Conservation (phyloP, 164 flowering plant genomes). For the Tetrastigma voinierianum region DNA sequence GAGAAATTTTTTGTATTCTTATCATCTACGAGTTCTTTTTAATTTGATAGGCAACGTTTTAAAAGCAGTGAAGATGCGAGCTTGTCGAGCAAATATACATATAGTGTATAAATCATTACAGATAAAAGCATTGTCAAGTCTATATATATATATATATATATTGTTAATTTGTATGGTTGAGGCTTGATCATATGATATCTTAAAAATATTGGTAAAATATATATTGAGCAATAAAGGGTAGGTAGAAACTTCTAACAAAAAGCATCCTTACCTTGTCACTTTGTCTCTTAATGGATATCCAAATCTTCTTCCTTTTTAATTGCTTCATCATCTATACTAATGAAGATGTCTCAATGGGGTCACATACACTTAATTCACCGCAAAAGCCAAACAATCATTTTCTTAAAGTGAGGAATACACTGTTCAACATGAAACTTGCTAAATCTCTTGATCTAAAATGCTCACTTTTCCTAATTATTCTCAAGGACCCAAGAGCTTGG, state of each 20-base stretch:
- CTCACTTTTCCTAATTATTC: not conserved
- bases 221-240: no score
- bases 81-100: no score
- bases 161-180: not conserved
- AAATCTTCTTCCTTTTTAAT: not conserved
- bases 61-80: no score
- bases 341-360: not conserved
- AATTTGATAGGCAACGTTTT: no score
- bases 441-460: not conserved
- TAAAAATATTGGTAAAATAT: no score
- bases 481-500: no score
- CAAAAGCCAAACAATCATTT: not conserved
- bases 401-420: not conserved
- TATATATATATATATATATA: not conserved
- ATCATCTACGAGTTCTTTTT: no score
- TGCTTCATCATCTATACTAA: not conserved
- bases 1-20: no score
- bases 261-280: not conserved
- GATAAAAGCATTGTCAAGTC: no score
- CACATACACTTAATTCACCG: not conserved
- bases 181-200: not conserved
- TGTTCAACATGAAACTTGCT: not conserved
- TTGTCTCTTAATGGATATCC: conserved; percentile 1
- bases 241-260: no score
- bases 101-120: no score